Evolutionary conservation across 169 alveolate genomes (phyloP).

Genomic region (Cryptosporidium tyzzeri): DNA sequence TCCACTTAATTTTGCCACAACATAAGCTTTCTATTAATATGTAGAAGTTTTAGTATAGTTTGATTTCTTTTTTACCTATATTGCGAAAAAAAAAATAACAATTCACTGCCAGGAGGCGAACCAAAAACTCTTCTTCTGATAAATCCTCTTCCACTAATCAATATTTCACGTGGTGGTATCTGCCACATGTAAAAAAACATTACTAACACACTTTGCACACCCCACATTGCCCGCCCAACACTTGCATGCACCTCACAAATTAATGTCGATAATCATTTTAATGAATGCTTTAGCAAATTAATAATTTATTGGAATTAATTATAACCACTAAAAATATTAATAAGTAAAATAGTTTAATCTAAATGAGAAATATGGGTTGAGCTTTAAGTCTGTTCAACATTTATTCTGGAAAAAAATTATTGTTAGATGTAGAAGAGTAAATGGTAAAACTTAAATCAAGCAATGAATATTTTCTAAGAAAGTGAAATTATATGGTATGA

Average conservation of each 20-base stretch:
- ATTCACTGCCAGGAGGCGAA: neutral
- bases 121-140: neutral
- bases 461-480: neutral
- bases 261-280: slow-evolving; percentile 3
- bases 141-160: slow-evolving; percentile 44
- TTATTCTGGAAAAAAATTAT: neutral
- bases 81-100: neutral
- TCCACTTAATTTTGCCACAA: slow-evolving; percentile 19
- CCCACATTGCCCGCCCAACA: slow-evolving; percentile 59
- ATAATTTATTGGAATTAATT: neutral
- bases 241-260: slow-evolving; percentile 50
- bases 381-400: neutral
- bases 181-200: slow-evolving; percentile 69
- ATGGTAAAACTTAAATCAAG: neutral
- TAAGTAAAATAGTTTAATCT: neutral
- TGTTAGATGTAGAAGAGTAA: neutral
- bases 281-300: neutral
- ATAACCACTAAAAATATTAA: neutral
- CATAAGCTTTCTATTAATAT: neutral
- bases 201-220: slow-evolving; percentile 75
- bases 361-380: neutral
- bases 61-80: neutral
- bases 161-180: slow-evolving; percentile 75
- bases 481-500: neutral
- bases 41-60: neutral